These are phyloP conservation scores for Allium sativum DNA, from an alignment of 106 monocot genomes.

Conservation along the genomic window DNA sequence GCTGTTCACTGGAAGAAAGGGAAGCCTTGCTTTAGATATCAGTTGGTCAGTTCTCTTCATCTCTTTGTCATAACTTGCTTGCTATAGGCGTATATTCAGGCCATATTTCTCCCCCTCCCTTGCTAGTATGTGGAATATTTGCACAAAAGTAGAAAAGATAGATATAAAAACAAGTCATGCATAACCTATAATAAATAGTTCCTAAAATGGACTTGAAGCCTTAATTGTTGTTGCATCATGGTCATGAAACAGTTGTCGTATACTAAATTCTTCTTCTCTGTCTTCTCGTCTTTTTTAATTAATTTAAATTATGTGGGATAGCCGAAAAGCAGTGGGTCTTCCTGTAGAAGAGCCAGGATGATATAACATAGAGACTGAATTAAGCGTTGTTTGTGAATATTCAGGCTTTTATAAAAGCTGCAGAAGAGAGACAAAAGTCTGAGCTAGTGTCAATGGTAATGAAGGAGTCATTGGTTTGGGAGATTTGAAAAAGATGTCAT, in stretches of 20 bases:
- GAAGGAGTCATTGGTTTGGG: no score
- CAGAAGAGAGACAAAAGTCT: no score
- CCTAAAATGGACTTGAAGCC: not conserved
- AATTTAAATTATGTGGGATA: constrained; percentile 7
- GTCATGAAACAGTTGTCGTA: not conserved
- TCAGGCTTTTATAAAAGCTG: no score
- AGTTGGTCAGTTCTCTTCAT: constrained; percentile 40
- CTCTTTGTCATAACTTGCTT: not conserved
- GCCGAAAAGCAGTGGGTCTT: constrained; percentile 78
- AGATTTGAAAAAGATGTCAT: no score
- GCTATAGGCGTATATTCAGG: not conserved
- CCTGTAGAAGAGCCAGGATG: constrained; percentile 85
- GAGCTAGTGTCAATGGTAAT: no score
- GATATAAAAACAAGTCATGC: not conserved
- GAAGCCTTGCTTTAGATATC: constrained; percentile 89
- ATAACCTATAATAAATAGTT: not conserved
- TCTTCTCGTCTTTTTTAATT: not conserved
- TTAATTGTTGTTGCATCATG: not conserved
- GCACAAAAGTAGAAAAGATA: not conserved
- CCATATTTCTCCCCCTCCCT: not conserved
- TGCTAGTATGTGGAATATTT: not conserved
- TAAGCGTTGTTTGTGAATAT: no score
- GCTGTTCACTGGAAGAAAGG: constrained; percentile 80
- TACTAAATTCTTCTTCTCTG: not conserved
- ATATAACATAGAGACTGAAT: constrained; percentile 40